Evolutionary conservation across 371 early-diverging fungal genomes (phyloP), one percentile per base, ranked within the genome.

Genomic region (Rhizomucor pusillus): DNA sequence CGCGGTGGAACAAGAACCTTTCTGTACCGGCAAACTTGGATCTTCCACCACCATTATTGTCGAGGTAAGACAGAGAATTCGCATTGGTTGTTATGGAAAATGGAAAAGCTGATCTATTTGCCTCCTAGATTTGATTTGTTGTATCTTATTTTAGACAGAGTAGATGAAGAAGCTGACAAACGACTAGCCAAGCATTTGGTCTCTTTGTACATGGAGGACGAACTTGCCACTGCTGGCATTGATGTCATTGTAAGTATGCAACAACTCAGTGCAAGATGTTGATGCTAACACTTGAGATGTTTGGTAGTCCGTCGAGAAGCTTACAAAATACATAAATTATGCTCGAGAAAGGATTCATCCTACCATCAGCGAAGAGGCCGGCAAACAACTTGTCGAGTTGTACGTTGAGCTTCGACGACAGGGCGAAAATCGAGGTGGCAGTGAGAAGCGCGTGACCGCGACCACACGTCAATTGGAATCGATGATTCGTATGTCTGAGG

Each of bases 391-490:
- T 41, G 87, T 89, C 1, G 79, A 90, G 43, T 75, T 72, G 41
- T 99, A 99, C 71, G 89, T 96, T 10, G 88, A 91, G 29, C 77
- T 99, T 60, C 85, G 99, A 10, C 82, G 87, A 56, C 74, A 92
- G 51, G 97, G 96, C 13, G 77, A 81, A 46, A 73, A 82, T 47
- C 57, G 81, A 55, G 52, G 79, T 57, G 45, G 74, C 40, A 60
- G 68, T 16, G 88, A 84, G 19, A 91, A 89, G 50, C 89, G 91
- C 23, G 86, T 99, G 29, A 92, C 96, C 14, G 98, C 98, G 1
- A 99, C 99, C 0, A 99, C 99, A 2, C 86, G 99, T 53, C 99
- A 99, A 75, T 81, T 99, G 33, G 99, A 99, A 81, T 93, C 94
- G 20, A 90, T 99, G 90, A 97, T 99, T 62, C 90, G 99, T 46